Conservation (phyloP, 306 rosid species). For the Trichosanthes truncata region DNA sequence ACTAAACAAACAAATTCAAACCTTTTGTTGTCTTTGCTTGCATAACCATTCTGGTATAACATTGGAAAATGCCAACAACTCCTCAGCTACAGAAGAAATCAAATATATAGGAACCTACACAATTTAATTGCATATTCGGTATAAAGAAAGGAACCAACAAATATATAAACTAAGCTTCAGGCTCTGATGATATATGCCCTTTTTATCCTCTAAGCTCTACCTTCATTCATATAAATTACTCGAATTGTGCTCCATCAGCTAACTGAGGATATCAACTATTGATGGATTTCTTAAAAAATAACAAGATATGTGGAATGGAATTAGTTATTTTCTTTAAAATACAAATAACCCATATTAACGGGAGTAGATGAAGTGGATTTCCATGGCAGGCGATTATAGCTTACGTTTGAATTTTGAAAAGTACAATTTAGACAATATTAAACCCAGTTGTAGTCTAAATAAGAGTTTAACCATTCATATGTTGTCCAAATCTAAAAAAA, state of each 20-base stretch:
- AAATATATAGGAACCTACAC: conserved; percentile 79
- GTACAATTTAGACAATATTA: neutral
- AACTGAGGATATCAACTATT: neutral
- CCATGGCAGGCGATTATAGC: neutral
- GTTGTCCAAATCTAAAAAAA: neutral
- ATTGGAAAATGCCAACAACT: conserved; percentile 58
- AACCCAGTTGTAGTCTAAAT: neutral
- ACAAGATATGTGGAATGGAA: neutral
- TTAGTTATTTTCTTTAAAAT: neutral
- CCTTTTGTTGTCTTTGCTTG: conserved; percentile 64
- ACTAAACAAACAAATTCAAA: conserved; percentile 15
- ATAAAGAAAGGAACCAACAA: conserved; percentile 3
- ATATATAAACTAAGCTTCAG: neutral
- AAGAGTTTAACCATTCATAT: neutral
- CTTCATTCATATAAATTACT: neutral
- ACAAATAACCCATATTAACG: neutral
- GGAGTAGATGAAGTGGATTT: neutral
- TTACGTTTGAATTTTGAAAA: neutral
- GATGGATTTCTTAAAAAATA: neutral
- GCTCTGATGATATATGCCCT: neutral
- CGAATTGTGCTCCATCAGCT: neutral
- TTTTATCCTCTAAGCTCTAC: neutral
- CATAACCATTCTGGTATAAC: conserved; percentile 82
- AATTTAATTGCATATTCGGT: neutral
- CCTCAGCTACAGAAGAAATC: conserved; percentile 74